Evolutionary conservation across 805 yeast species (phyloP).

Genomic region (Candida palmyrensis): DNA sequence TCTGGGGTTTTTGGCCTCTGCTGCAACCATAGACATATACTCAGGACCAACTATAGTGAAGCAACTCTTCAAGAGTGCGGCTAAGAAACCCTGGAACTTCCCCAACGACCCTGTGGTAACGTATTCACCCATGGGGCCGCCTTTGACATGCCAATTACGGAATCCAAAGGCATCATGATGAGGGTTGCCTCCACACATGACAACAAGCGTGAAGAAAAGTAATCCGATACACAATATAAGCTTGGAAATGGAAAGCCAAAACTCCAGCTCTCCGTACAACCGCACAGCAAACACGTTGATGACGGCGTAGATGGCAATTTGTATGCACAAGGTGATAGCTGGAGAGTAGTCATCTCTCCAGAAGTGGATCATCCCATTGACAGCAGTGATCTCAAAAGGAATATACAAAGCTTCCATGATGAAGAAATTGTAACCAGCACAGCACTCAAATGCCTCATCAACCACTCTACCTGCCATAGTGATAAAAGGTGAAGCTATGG

Average conservation of each 20-base stretch:
- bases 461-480: conserved; percentile 35
- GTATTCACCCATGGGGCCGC: conserved; percentile 36
- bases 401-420: conserved; percentile 41
- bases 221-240: conserved; percentile 34
- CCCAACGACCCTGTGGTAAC: conserved; percentile 33
- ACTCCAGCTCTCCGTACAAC: conserved; percentile 48
- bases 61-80: conserved; percentile 31
- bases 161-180: conserved; percentile 29
- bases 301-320: conserved; percentile 35
- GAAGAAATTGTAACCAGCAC: conserved; percentile 30
- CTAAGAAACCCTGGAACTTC: conserved; percentile 38
- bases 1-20: conserved; percentile 40
- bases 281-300: conserved; percentile 45
- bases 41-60: conserved; percentile 42
- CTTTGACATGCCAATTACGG: conserved; percentile 28
- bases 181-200: conserved; percentile 38
- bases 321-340: conserved; percentile 41
- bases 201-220: conserved; percentile 29
- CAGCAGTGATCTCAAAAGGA: conserved; percentile 45
- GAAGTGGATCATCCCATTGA: conserved; percentile 50
- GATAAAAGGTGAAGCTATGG: conserved; percentile 31
- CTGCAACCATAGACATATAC: conserved; percentile 40
- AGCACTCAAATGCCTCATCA: conserved; percentile 32
- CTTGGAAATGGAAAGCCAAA: conserved; percentile 38
- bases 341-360: conserved; percentile 48